Evolutionary conservation across 1,284 basidiomycete species (phyloP).

Genomic region (Cryptococcus sp.): DNA sequence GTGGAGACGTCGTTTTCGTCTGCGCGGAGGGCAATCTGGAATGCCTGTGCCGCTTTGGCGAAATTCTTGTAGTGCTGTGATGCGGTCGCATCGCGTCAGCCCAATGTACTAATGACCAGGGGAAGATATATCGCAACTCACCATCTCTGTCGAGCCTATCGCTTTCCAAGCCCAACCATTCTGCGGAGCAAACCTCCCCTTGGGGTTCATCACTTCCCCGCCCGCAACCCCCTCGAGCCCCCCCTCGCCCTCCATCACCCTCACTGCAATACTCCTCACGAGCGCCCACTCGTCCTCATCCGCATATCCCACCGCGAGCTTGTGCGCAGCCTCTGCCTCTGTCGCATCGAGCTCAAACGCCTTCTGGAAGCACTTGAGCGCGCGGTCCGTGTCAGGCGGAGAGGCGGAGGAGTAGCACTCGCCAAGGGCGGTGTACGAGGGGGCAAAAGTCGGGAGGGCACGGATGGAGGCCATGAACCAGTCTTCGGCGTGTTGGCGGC

Average conservation of each 20-base stretch:
- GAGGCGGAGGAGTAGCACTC: slow-evolving; percentile 75
- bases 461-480: slow-evolving; percentile 82
- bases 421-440: slow-evolving; percentile 91
- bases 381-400: slow-evolving; percentile 76
- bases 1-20: slow-evolving; percentile 70
- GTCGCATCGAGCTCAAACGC: slow-evolving; percentile 94
- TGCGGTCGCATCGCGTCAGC: background rate
- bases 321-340: slow-evolving; percentile 77
- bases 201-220: slow-evolving; percentile 53
- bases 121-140: slow-evolving; percentile 50
- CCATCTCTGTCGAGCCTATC: slow-evolving; percentile 86
- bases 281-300: slow-evolving; percentile 93
- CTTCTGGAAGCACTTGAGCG: slow-evolving; percentile 96
- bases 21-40: slow-evolving; percentile 83
- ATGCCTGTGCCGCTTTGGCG: slow-evolving; percentile 72
- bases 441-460: slow-evolving; percentile 70
- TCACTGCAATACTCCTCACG: slow-evolving; percentile 84
- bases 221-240: slow-evolving; percentile 63
- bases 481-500: slow-evolving; percentile 65
- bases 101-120: background rate
- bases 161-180: slow-evolving; percentile 99
- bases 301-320: slow-evolving; percentile 84
- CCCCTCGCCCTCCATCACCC: slow-evolving; percentile 90
- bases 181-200: slow-evolving; percentile 59
- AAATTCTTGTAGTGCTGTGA: slow-evolving; percentile 70